These are phyloP conservation scores for Geotrichum candidum DNA, from an alignment of 1,139 yeast genomes.

Conservation along the genomic window DNA sequence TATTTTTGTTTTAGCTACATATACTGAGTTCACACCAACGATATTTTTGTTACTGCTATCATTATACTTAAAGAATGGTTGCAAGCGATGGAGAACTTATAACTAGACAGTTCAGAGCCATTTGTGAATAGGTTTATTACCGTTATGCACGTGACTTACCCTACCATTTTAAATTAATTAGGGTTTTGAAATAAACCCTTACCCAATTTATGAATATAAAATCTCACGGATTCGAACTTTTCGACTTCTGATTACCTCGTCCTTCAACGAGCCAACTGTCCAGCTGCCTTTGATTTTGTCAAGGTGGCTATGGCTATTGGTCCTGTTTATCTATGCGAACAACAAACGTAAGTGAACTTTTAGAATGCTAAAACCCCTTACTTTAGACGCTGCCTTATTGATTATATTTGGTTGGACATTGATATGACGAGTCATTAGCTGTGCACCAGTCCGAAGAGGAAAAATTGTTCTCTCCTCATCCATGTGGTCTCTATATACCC, in stretches of 20 bases:
- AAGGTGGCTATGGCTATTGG: background rate
- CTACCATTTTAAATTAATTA: too few relatives aligned
- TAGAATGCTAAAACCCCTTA: background rate
- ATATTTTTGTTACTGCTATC: too few relatives aligned
- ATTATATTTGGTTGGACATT: background rate
- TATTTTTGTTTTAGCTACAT: too few relatives aligned
- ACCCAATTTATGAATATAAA: background rate
- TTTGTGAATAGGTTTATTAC: too few relatives aligned
- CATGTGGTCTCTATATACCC: conserved; percentile 27
- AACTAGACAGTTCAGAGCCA: too few relatives aligned
- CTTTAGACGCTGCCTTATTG: background rate
- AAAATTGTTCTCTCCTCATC: conserved; percentile 25
- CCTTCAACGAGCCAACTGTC: background rate
- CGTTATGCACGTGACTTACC: too few relatives aligned
- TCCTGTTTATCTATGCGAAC: background rate
- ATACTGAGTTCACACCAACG: too few relatives aligned
- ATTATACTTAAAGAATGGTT: too few relatives aligned
- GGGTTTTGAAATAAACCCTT: background rate
- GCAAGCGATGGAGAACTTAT: too few relatives aligned
- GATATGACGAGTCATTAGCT: conserved; percentile 19
- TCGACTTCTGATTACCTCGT: too few relatives aligned
- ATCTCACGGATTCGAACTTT: background rate
- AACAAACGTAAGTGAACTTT: background rate
- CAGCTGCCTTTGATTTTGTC: background rate
- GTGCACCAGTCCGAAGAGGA: conserved; percentile 32